Percentiles rank a stretch among this genome's conserved stretches.
These are phyloP conservation scores for Moesziomyces aphidis DNA, from an alignment of 1,284 basidiomycete species.

Conservation along the genomic window DNA sequence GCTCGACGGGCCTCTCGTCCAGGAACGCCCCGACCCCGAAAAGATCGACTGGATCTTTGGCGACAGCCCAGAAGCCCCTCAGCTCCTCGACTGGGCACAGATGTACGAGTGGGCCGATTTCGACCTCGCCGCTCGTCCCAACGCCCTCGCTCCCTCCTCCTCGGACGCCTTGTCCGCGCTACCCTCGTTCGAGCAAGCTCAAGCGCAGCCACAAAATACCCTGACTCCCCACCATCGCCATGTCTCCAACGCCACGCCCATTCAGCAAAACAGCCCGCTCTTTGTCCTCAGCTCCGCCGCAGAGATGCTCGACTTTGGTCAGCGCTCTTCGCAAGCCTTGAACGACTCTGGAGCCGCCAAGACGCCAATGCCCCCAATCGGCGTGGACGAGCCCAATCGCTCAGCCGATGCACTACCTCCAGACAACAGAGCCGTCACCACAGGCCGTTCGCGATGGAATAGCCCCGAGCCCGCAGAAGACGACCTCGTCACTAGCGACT, in stretches of 20 bases:
- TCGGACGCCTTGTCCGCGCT: not conserved
- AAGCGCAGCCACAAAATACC: not conserved
- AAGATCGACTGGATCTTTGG: slow-evolving; percentile 23
- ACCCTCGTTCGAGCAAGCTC: not conserved
- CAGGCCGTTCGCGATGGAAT: slow-evolving; percentile 22
- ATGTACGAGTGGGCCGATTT: slow-evolving; percentile 15
- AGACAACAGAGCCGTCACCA: not conserved
- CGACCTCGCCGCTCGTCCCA: not conserved
- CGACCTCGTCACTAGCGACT: slow-evolving; percentile 3
- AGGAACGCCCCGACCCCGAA: not conserved
- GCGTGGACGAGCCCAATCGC: not conserved
- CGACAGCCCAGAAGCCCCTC: slow-evolving; percentile 18
- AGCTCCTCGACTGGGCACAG: slow-evolving; percentile 14
- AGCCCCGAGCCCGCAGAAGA: slow-evolving; percentile 18
- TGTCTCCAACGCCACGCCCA: not conserved
- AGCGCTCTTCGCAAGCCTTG: not conserved
- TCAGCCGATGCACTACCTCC: not conserved
- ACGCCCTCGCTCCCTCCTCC: not conserved
- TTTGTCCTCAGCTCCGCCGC: slow-evolving; percentile 20
- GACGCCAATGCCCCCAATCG: no score
- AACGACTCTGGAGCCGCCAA: not conserved
- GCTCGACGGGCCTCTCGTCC: slow-evolving; percentile 11
- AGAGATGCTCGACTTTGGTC: slow-evolving; percentile 10
- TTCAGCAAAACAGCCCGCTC: slow-evolving; percentile 9
- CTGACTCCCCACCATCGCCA: slow-evolving; percentile 4